Conservation (phyloP, 345 rosid species). For the Carallia pectinifolia region DNA sequence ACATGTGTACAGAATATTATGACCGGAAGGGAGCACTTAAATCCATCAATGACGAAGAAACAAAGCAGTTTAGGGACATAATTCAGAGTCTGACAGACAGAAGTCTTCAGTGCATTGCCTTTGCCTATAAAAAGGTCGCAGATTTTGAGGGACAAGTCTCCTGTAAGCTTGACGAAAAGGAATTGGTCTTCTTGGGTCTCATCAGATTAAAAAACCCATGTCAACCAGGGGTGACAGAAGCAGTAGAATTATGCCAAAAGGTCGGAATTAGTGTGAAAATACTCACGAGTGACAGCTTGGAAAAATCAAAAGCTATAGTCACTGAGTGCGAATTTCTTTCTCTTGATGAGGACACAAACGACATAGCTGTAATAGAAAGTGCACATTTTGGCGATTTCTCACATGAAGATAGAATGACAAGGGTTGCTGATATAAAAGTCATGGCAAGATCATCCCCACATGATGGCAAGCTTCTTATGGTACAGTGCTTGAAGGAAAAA, state of each 20-base stretch:
- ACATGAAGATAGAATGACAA: slow-evolving; percentile 1
- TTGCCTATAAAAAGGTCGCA: slow-evolving; percentile 38
- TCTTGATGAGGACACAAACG: slow-evolving; percentile 48
- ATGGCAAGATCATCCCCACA: slow-evolving; percentile 33
- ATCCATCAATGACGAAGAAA: slow-evolving; percentile 34
- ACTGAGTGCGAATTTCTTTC: slow-evolving; percentile 38
- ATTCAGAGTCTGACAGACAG: slow-evolving; percentile 47
- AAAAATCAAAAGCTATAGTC: slow-evolving; percentile 42
- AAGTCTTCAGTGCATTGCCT: slow-evolving; percentile 50
- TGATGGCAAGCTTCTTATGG: slow-evolving; percentile 39
- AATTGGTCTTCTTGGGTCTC: slow-evolving; percentile 48
- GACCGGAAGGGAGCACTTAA: slow-evolving; percentile 27
- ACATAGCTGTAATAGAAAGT: slow-evolving; percentile 31
- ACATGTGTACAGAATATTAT: slow-evolving; percentile 40
- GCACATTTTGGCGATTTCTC: slow-evolving; percentile 6
- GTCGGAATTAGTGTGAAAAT: slow-evolving; percentile 41
- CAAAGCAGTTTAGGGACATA: slow-evolving; percentile 13
- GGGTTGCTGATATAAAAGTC: background rate
- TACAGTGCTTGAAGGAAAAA: background rate
- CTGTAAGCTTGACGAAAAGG: slow-evolving; percentile 40
- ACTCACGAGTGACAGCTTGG: slow-evolving; percentile 42
- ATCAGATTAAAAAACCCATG: slow-evolving; percentile 49
- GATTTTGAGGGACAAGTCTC: slow-evolving; percentile 9
- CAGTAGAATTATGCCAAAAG: slow-evolving; percentile 32
- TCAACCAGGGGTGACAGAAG: slow-evolving; percentile 38